Evolutionary conservation across 1,284 basidiomycete genomes (phyloP), one percentile per base, ranked within the genome.

Genomic region (Puccinia sorghi): DNA sequence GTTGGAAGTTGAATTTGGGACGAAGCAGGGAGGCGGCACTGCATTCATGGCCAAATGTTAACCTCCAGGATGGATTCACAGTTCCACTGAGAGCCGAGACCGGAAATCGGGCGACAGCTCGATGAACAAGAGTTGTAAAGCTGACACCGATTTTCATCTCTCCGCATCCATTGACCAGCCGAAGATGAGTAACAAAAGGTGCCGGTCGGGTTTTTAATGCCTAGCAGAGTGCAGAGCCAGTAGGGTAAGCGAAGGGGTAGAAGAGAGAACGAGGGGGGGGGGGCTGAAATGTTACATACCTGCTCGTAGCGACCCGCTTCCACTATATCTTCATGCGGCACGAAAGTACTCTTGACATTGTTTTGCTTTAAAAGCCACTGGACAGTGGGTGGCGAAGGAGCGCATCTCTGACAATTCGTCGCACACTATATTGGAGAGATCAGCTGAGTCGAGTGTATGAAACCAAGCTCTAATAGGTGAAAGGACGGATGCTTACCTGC

Each of bases 111-210:
- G 93, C 90, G 48, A 92, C 84, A 0, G 94, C 94, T 52, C 93
- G 92, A 84, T 97, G 94, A 78, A 93, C 88, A 48, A 97, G 88
- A 0, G 94, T 93, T 0, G 91, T 88, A 52, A 93, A 88, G 83
- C 97, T 97, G 83, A 96, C 88, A 37, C 93, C 94, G 59, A 97
- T 90, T 71, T 91, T 89, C 71, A 96, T 89, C 56, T 88, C 88
- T 0, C 93, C 94, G 2, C 87, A 84, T 11, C 87, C 87, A 61
- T 83, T 81, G 12, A 88, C 84, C n/a, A 93, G 86, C 80, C 89
- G 91, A 43, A 96, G 87, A 84, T 95, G 93, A 0, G 94, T 92
- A 46, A 94, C 88, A 83, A 97, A 95, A 0, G 94, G 91, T 59
- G 88, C 89, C 0, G 94, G 95, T 15, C 94, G 89, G 79, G 89